A percentile compares a stretch with the other conserved stretches of the same genome.
phyloP scores from a whole-genome alignment of 192 early-diverging fungal genomes.

The Rhizophagus sp. region DNA sequence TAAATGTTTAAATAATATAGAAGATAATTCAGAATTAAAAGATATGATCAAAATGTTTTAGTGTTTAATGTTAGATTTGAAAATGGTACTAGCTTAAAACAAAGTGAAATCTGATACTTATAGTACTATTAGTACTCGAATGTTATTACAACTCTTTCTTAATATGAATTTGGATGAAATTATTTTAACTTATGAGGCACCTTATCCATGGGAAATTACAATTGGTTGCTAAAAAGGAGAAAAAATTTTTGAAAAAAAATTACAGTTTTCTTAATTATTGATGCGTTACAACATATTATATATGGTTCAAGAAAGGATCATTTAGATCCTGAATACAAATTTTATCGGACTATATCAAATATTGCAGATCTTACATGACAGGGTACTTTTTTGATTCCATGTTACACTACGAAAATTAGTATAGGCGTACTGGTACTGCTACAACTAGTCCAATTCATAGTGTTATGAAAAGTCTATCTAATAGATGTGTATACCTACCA shows the following conservation, averaged over 20 bases:
- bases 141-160: slow-evolving; percentile 37
- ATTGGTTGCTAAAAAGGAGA: too few species aligned
- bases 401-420: too few species aligned
- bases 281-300: too few species aligned
- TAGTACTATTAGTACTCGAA: slow-evolving; percentile 32
- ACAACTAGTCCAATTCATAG: slow-evolving; percentile 27
- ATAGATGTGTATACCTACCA: slow-evolving; percentile 23
- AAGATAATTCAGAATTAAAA: slow-evolving; percentile 17
- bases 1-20: slow-evolving; percentile 21
- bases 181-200: slow-evolving; percentile 29
- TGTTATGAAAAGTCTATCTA: background rate
- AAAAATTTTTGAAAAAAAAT: too few species aligned
- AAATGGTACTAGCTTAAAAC: slow-evolving; percentile 28
- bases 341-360: too few species aligned
- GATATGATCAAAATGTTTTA: background rate
- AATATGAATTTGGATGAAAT: slow-evolving; percentile 26
- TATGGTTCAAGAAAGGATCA: too few species aligned
- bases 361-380: too few species aligned
- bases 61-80: slow-evolving; percentile 4
- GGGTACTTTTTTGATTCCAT: too few species aligned
- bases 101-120: slow-evolving; percentile 13
- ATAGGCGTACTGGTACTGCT: too few species aligned
- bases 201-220: slow-evolving; percentile 13
- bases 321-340: too few species aligned
- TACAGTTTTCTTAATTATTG: too few species aligned